These are phyloP conservation scores for Pseudogymnoascus sp. DNA, from an alignment of 2,329 filamentous ascomycete species.

Conservation along the genomic window DNA sequence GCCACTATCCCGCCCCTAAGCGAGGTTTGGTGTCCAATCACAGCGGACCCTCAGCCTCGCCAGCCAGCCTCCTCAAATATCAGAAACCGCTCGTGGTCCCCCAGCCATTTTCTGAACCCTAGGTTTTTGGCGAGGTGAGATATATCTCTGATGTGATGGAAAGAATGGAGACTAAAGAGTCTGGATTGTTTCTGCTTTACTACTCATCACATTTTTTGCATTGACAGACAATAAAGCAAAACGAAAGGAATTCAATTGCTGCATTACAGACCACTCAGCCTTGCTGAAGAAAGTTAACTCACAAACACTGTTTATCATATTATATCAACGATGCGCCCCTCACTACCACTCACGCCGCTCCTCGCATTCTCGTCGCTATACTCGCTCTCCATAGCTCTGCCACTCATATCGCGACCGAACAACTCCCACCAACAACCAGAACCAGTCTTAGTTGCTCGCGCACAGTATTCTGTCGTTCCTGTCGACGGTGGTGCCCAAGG, in stretches of 20 bases:
- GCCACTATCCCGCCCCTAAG: neutral
- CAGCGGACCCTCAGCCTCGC: neutral
- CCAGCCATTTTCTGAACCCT: conserved; percentile 6
- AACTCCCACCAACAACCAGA: neutral
- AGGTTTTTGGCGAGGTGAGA: neutral
- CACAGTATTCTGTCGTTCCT: conserved; percentile 29
- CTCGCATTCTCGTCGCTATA: neutral
- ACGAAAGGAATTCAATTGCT: neutral
- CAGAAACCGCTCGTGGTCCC: neutral
- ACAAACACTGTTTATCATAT: neutral
- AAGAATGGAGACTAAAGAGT: conserved; percentile 7
- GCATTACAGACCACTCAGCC: neutral
- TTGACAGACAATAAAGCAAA: neutral
- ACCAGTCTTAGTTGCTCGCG: conserved; percentile 18
- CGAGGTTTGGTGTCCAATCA: neutral
- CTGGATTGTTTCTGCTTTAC: neutral
- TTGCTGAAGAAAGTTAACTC: neutral
- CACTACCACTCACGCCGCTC: neutral
- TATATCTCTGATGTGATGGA: conserved; percentile 1
- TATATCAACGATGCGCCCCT: neutral
- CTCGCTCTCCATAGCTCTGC: neutral
- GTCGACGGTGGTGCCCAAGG: conserved; percentile 27
- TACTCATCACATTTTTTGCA: conserved; percentile 2
- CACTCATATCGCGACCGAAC: neutral
- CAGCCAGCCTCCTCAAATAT: conserved; percentile 7